Percentiles rank a stretch among this genome's conserved stretches.
Evolutionary conservation across 2,329 filamentous ascomycete species (phyloP).

Genomic region (Cladosporium austrohemisphaericum): DNA sequence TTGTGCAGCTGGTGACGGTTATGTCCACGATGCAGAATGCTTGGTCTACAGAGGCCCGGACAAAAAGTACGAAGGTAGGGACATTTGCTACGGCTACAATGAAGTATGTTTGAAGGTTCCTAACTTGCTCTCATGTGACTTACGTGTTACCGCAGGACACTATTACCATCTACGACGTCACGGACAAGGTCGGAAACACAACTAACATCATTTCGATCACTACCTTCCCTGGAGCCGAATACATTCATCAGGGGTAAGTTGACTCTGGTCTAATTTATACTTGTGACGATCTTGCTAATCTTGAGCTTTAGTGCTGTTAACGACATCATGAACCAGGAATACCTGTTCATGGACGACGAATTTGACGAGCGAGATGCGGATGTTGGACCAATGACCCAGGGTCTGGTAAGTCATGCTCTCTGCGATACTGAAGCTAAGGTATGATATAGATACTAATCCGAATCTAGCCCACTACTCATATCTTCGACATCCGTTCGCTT

Average conservation of each 20-base stretch:
- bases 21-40: constrained; percentile 57
- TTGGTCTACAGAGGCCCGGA: constrained; percentile 51
- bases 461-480: constrained; percentile 39
- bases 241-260: constrained; percentile 53
- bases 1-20: constrained; percentile 51
- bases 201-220: constrained; percentile 47
- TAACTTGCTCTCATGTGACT: neutral
- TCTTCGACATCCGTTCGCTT: constrained; percentile 46
- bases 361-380: constrained; percentile 47
- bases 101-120: constrained; percentile 25
- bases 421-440: no score
- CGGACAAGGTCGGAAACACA: constrained; percentile 37
- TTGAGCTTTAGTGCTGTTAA: neutral
- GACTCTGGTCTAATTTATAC: constrained; percentile 29
- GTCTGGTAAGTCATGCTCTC: no score
- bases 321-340: constrained; percentile 43
- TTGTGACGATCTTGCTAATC: neutral
- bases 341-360: constrained; percentile 53
- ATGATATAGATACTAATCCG: no score
- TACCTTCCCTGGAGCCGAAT: constrained; percentile 47
- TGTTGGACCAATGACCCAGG: constrained; percentile 32
- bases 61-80: constrained; percentile 41
- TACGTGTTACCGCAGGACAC: constrained; percentile 33
- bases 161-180: constrained; percentile 46
- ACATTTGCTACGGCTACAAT: constrained; percentile 54